Base-by-base conservation (phyloP, 106 monocot species). In the Posidonia australis region DNA sequence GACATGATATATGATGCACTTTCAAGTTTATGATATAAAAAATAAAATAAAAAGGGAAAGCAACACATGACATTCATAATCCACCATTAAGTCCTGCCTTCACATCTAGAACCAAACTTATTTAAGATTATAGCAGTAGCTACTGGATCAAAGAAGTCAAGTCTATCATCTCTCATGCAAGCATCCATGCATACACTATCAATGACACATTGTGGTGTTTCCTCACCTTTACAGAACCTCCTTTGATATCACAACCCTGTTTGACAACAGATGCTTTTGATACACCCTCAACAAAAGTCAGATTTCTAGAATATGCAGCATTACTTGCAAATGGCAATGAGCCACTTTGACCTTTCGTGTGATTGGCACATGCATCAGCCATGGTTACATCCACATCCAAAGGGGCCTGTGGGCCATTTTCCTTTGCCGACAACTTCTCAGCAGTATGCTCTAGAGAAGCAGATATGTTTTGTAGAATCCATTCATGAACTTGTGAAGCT, bases 221-320 rank as follows among this genome's bases (percentile, higher is more conserved):
- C 18, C 60, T 65, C 59, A 96, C 94, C 90, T 96, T 96, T 21
- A 96, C 43, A 72, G 84, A 81, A 69, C 69, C 76, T 46, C 90
- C 90, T 61, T 78, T 84, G 32, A 86, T 77, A 53, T 96, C 90
- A 64, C 49, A 42, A 29, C 66, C 63, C 43, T 84, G 80, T 75
- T 87, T 90, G 41, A 96, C 61, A 22, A 96, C 78, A 69, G 90
- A 90, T 58, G 86, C 74, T 80, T 87, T 96, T 63, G 84, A 87
- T 43, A 96, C 63, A 65, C 94, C 94, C 62, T 96, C 94, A 22
- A 96, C 80, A 84, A 96, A 82, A 68, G 84, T 86, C 54, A 76
- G 76, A 56, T 77, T 79, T 71, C 84, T 78, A 54, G 71, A 80
- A 72, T 63, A 64, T 18, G 68, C 13, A 68, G 71, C 43, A 67